These are phyloP conservation scores for Naganishia onofrii DNA, from an alignment of 768 basidiomycete genomes.

Conservation along the genomic window DNA sequence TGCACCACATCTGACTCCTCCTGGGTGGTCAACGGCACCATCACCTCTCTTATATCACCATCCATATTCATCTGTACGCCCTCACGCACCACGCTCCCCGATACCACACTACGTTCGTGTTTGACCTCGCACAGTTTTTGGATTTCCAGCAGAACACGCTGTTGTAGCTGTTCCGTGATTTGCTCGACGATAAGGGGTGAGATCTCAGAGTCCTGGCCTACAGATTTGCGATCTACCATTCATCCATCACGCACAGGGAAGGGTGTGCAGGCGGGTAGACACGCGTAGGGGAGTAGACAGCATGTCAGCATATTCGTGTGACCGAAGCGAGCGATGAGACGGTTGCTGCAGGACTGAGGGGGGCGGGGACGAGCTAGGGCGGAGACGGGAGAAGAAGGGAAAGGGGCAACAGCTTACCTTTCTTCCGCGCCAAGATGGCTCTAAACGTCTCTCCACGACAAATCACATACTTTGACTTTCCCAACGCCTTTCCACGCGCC, in stretches of 20 bases:
- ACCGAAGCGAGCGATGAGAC: too few relatives aligned
- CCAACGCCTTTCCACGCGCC: not conserved
- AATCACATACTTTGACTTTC: slow-evolving; percentile 16
- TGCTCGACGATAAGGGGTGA: slow-evolving; percentile 1
- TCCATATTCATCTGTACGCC: too few relatives aligned
- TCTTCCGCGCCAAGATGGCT: not conserved
- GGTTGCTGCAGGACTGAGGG: too few relatives aligned
- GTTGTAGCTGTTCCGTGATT: slow-evolving; percentile 9
- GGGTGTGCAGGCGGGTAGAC: too few relatives aligned
- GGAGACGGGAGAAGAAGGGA: too few relatives aligned
- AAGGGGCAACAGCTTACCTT: not conserved
- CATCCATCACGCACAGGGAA: too few relatives aligned
- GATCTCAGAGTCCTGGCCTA: not conserved
- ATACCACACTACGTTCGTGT: too few relatives aligned
- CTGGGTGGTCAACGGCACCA: not conserved
- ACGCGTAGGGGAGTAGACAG: too few relatives aligned
- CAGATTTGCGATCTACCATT: slow-evolving; percentile 15
- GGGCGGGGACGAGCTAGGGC: too few relatives aligned
- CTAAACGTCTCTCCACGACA: not conserved
- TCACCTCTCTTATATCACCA: too few relatives aligned
- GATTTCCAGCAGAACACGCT: not conserved
- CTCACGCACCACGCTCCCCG: too few relatives aligned
- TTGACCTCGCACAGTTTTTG: not conserved
- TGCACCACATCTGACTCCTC: not conserved
- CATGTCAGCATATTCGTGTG: too few relatives aligned